Evolutionary conservation across 2,329 filamentous ascomycete species (phyloP).

Genomic region (Sporothrix schenckii): DNA sequence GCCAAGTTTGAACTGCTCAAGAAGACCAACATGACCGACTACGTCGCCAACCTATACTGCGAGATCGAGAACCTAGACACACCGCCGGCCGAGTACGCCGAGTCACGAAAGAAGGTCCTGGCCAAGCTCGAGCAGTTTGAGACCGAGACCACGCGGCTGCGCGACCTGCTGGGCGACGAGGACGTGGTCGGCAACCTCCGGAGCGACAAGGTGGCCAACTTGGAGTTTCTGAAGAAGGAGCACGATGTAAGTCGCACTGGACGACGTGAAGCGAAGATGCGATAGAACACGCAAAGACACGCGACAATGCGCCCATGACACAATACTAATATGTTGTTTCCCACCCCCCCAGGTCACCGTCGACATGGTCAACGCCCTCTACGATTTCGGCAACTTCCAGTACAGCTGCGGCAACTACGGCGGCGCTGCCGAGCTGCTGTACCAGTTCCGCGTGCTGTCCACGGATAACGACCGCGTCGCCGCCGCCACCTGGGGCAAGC

Average conservation of each 20-base stretch:
- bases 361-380: constrained; percentile 94
- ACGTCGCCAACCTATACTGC: constrained; percentile 87
- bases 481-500: constrained; percentile 95
- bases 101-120: constrained; percentile 88
- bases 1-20: constrained; percentile 93
- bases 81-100: constrained; percentile 80
- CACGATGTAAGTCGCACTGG: constrained; percentile 66
- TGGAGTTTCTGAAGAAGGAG: constrained; percentile 96
- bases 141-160: constrained; percentile 86
- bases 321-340: neutral
- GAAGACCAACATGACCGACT: constrained; percentile 99
- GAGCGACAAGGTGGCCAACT: constrained; percentile 97
- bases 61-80: constrained; percentile 81
- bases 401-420: constrained; percentile 96
- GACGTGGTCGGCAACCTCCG: constrained; percentile 88
- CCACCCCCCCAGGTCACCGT: constrained; percentile 67
- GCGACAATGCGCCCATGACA: neutral
- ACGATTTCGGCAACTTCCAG: constrained; percentile 95
- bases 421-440: constrained; percentile 87
- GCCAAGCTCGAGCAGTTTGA: constrained; percentile 79
- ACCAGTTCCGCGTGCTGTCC: constrained; percentile 96
- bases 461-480: constrained; percentile 98
- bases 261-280: too few species aligned
- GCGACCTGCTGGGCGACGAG: constrained; percentile 81
- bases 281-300: neutral